phyloP scores from a whole-genome alignment of 257 asterid species.

The Pogostemon cablin region DNA sequence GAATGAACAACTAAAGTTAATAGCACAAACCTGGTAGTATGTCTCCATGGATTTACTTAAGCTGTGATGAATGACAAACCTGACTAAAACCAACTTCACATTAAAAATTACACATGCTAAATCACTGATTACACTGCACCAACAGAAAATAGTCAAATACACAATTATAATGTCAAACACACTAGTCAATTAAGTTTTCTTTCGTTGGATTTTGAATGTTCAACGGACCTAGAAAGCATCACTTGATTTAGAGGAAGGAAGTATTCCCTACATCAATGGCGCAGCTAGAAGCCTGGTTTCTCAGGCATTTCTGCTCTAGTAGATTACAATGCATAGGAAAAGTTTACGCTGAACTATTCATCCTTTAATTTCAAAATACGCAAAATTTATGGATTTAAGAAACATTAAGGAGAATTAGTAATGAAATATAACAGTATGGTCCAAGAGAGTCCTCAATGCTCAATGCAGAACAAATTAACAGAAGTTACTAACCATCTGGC shows the following conservation, averaged over 20 bases:
- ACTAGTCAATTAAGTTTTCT: constrained; percentile 6
- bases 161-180: constrained; percentile 16
- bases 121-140: constrained; percentile 11
- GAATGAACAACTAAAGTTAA: constrained; percentile 33
- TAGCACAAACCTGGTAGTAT: constrained; percentile 80
- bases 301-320: constrained; percentile 9
- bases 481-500: constrained; percentile 83
- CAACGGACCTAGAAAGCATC: constrained; percentile 3
- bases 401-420: constrained; percentile 13
- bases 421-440: not conserved
- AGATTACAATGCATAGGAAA: constrained; percentile 14
- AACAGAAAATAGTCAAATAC: not conserved
- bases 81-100: constrained; percentile 63
- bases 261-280: not conserved
- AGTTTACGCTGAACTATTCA: constrained; percentile 14
- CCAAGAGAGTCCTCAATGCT: constrained; percentile 17
- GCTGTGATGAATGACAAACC: constrained; percentile 98
- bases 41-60: constrained; percentile 99
- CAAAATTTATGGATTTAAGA: constrained; percentile 24
- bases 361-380: constrained; percentile 9
- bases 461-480: constrained; percentile 26
- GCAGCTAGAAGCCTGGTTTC: constrained; percentile 27
- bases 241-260: constrained; percentile 15
- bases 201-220: constrained; percentile 20
- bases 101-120: constrained; percentile 29